Evolutionary conservation across 441 rosid genomes (phyloP), one percentile per base, ranked within the genome.

Genomic region (Flueggea neowawraea): DNA sequence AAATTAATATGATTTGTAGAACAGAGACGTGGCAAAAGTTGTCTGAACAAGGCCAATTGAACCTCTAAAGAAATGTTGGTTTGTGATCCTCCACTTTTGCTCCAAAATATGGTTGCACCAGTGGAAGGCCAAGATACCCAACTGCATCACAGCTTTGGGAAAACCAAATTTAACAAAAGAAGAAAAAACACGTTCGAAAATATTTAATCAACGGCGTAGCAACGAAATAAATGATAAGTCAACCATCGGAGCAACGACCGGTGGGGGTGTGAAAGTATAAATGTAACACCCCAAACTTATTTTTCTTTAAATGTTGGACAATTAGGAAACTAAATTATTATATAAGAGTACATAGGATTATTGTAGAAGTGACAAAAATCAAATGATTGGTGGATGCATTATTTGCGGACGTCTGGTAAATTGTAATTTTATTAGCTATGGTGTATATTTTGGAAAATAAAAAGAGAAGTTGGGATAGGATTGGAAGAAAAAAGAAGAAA

Each of bases 221-320:
- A 3, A 81, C 69, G 61, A 81, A 84, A 14, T 79, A 84, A 7
- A 84, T 72, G 68, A 84, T 67, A 11, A 84, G 82, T 16, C 82
- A 84, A 14, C 84, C 89, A 16, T 84, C 76, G 15, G 80, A 84
- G 75, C 66, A 61, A 7, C 78, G 80, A 2, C 87, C 81, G 0
- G 75, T 33, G 2, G 84, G 83, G 48, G 32, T 51, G 52, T 62
- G 63, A 41, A 84, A 84, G 70, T 58, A 84, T n/a, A n/a, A n/a
- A n/a, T n/a, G n/a, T n/a, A n/a, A n/a, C n/a, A n/a, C n/a, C n/a
- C n/a, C n/a, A n/a, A n/a, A n/a, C n/a, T n/a, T n/a, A n/a, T n/a
- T n/a, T n/a, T n/a, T n/a, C n/a, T n/a, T n/a, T n/a, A n/a, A n/a
- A n/a, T n/a, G n/a, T n/a, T n/a, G n/a, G n/a, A n/a, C n/a, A n/a